A percentile compares a stretch with the other conserved stretches of the same genome.
These are phyloP conservation scores for Epichloe aotearoae DNA, from an alignment of 2,329 filamentous ascomycete species.

Conservation along the genomic window DNA sequence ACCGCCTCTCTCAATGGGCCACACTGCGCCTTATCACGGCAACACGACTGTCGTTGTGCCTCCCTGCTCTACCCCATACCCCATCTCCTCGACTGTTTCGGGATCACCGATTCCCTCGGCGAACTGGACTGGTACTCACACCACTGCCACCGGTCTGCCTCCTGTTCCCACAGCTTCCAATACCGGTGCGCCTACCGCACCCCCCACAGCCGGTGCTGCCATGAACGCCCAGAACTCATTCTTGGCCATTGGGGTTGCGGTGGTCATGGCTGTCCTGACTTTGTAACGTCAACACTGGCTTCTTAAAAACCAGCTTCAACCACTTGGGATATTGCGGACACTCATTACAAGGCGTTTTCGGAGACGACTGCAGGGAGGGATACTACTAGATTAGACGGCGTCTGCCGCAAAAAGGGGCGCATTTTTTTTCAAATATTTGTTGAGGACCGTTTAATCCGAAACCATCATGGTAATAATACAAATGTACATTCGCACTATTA, in stretches of 20 bases:
- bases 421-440: not conserved
- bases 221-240: conserved; percentile 4
- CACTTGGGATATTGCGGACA: not conserved
- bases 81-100: not conserved
- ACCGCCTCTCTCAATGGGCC: not conserved
- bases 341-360: not conserved
- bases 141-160: conserved; percentile 1
- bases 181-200: not conserved
- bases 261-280: conserved; percentile 5
- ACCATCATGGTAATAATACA: not conserved
- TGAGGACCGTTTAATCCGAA: not conserved
- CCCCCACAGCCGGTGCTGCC: conserved; percentile 2
- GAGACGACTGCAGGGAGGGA: not conserved
- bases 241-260: conserved; percentile 6
- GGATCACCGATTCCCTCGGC: not conserved
- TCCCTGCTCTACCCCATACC: not conserved
- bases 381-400: not conserved
- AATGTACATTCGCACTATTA: not conserved
- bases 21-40: not conserved
- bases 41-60: not conserved
- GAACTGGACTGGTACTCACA: conserved; percentile 1
- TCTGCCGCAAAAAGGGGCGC: not conserved
- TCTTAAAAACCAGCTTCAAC: not conserved
- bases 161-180: not conserved
- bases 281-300: not conserved